phyloP scores from a whole-genome alignment of 345 rosid genomes.

The Euclidium syriacum region DNA sequence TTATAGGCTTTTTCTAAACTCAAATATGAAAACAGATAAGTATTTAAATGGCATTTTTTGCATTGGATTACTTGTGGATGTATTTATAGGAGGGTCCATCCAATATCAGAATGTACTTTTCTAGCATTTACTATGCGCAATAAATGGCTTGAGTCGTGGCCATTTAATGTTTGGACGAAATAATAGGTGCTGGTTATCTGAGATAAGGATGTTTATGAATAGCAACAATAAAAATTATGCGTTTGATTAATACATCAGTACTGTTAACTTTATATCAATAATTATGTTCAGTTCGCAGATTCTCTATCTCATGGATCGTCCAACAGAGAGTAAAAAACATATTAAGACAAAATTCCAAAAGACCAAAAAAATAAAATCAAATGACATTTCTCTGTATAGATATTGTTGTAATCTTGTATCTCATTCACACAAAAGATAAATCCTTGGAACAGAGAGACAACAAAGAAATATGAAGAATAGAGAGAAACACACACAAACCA shows the following conservation, averaged over 20 bases:
- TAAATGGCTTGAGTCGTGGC: not conserved
- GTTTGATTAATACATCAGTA: constrained; percentile 10
- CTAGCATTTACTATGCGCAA: constrained; percentile 11
- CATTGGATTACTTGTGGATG: constrained; percentile 8
- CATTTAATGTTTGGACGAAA: constrained; percentile 10
- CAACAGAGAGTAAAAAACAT: not conserved
- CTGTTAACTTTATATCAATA: not conserved
- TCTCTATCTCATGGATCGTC: not conserved
- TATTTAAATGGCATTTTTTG: not conserved
- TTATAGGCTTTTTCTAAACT: too few relatives aligned
- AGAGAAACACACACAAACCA: not conserved
- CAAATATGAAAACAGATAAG: too few relatives aligned
- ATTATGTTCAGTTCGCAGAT: too few relatives aligned
- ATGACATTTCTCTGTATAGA: not conserved
- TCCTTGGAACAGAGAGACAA: not conserved
- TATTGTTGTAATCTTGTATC: constrained; percentile 4
- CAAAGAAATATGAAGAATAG: not conserved
- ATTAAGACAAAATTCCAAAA: not conserved
- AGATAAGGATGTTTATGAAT: not conserved
- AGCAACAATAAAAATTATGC: not conserved
- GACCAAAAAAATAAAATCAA: not conserved
- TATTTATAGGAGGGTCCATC: not conserved
- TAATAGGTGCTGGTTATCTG: constrained; percentile 6
- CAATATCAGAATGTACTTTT: not conserved
- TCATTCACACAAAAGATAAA: constrained; percentile 18